Conservation (phyloP, 2,329 filamentous ascomycete species). For the Xylariaceae sp. region DNA sequence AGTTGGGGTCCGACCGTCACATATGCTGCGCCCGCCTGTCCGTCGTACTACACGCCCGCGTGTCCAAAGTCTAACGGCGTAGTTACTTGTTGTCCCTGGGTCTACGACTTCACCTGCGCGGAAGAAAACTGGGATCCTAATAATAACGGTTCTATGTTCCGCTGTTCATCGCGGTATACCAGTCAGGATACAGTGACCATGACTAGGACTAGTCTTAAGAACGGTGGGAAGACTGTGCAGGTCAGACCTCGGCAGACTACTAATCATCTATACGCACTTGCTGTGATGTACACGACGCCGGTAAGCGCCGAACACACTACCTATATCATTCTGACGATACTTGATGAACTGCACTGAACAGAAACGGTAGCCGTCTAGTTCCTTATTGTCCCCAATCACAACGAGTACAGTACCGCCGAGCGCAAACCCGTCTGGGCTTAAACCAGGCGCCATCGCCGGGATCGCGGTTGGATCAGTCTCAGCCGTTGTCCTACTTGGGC, state of each 20-base stretch:
- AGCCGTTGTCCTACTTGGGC: background rate
- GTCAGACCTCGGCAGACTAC: background rate
- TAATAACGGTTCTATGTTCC: slow-evolving; percentile 17
- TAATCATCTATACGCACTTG: slow-evolving; percentile 21
- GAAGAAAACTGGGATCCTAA: background rate
- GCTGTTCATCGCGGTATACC: slow-evolving; percentile 17
- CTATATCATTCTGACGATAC: background rate
- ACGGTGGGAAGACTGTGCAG: slow-evolving; percentile 2
- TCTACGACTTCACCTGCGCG: slow-evolving; percentile 18
- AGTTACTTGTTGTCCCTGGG: slow-evolving; percentile 28
- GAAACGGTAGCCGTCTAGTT: slow-evolving; percentile 7
- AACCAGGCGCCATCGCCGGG: background rate
- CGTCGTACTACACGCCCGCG: slow-evolving; percentile 25
- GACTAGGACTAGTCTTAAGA: slow-evolving; percentile 16
- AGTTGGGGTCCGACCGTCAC: slow-evolving; percentile 18
- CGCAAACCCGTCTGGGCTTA: background rate
- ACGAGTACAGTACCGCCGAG: background rate
- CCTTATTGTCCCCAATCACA: background rate
- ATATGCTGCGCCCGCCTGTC: slow-evolving; percentile 23
- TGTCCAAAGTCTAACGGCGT: slow-evolving; percentile 15
- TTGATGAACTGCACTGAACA: background rate
- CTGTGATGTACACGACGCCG: slow-evolving; percentile 22
- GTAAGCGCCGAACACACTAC: slow-evolving; percentile 8
- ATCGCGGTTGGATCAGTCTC: background rate
- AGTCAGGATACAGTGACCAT: slow-evolving; percentile 3